These are phyloP conservation scores for Fusarium papillatum DNA, from an alignment of 2,329 filamentous ascomycete species.

Conservation along the genomic window DNA sequence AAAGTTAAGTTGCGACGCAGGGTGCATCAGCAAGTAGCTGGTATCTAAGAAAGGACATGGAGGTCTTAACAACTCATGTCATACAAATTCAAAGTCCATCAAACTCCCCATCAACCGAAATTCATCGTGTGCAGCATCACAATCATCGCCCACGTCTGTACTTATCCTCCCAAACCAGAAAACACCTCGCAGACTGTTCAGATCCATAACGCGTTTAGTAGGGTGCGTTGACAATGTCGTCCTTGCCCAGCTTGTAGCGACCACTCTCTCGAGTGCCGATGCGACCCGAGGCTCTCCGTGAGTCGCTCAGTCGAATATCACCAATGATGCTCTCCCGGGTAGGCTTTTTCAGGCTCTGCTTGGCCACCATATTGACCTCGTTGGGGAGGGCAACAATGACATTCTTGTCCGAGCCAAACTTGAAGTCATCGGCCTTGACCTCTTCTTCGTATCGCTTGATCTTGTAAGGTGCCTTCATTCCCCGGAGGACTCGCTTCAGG, in stretches of 20 bases:
- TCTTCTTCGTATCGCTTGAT: slow-evolving; percentile 98
- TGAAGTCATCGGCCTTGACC: slow-evolving; percentile 98
- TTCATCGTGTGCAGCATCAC: slow-evolving; percentile 18
- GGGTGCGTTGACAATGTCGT: slow-evolving; percentile 85
- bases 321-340: slow-evolving; percentile 93
- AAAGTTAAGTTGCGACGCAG: slow-evolving; percentile 24
- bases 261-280: slow-evolving; percentile 68
- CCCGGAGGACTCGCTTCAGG: slow-evolving; percentile 87
- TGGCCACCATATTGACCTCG: slow-evolving; percentile 97
- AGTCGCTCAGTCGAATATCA: slow-evolving; percentile 62
- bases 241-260: slow-evolving; percentile 80
- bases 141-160: slow-evolving; percentile 1
- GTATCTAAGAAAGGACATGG: slow-evolving; percentile 44
- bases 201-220: slow-evolving; percentile 57
- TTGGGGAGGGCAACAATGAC: slow-evolving; percentile 97
- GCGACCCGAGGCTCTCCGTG: slow-evolving; percentile 63
- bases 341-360: slow-evolving; percentile 85
- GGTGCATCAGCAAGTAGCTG: slow-evolving; percentile 32
- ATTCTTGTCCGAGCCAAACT: slow-evolving; percentile 96
- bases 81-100: slow-evolving; percentile 35
- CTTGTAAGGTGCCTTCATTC: slow-evolving; percentile 88
- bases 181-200: neutral
- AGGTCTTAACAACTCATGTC: slow-evolving; percentile 22
- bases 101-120: slow-evolving; percentile 38
- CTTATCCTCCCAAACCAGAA: neutral